Evolutionary conservation across 108 stramenopile genomes (phyloP).

Genomic region (Bacterosira constricta): DNA sequence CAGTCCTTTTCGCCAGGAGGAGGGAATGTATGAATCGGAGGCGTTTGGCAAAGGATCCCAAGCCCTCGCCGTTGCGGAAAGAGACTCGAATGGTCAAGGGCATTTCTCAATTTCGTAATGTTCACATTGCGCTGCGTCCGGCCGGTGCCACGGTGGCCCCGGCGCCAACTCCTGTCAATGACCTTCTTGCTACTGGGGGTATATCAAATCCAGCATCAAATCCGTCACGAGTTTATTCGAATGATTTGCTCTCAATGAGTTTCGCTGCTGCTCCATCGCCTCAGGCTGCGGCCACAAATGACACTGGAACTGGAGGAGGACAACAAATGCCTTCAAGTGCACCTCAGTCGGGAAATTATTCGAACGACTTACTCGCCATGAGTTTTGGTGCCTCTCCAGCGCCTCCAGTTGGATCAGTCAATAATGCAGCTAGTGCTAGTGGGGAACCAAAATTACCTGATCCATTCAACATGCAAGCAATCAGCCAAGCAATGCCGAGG

Average conservation of each 20-base stretch:
- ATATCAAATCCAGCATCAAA: background rate
- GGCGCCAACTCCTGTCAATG: conserved; percentile 16
- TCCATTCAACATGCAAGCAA: background rate
- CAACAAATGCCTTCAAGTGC: background rate
- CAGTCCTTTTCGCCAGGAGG: conserved; percentile 42
- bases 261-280: background rate
- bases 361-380: conserved; percentile 27
- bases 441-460: background rate
- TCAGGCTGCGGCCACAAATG: background rate
- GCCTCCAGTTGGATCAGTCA: background rate
- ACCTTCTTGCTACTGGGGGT: conserved; percentile 20
- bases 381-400: conserved; percentile 8
- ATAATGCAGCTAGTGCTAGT: background rate
- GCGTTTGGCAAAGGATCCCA: conserved; percentile 35
- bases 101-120: conserved; percentile 22
- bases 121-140: conserved; percentile 42
- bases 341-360: conserved; percentile 8
- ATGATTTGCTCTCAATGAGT: conserved; percentile 12
- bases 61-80: conserved; percentile 32
- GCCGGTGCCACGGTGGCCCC: conserved; percentile 39
- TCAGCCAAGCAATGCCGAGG: background rate
- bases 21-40: conserved; percentile 30
- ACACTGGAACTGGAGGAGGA: background rate
- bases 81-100: conserved; percentile 41
- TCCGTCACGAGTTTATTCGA: background rate